phyloP scores from a whole-genome alignment of 495 filamentous ascomycete species.

The Choiromyces venosus region DNA sequence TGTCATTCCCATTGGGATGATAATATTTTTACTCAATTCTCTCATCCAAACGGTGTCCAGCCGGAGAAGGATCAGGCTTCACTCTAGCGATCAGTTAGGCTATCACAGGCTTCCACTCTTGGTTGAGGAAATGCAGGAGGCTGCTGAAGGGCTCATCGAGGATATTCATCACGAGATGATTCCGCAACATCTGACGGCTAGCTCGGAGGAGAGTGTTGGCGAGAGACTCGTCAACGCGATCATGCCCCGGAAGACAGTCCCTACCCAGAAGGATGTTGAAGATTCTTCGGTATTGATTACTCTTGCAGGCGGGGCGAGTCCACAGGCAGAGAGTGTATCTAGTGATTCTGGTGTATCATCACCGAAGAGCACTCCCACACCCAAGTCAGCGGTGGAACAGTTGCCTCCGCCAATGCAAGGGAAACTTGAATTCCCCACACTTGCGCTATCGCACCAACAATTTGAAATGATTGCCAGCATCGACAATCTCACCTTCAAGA shows the following conservation, averaged over 20 bases:
- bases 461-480: constrained; percentile 75
- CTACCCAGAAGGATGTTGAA: background rate
- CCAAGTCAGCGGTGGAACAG: background rate
- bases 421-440: constrained; percentile 53
- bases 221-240: background rate
- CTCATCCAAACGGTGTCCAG: constrained; percentile 68
- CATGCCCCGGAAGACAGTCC: background rate
- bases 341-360: background rate
- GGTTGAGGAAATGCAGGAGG: constrained; percentile 63
- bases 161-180: constrained; percentile 37
- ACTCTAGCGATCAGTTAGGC: constrained; percentile 62
- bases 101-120: constrained; percentile 69
- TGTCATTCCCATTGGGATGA: constrained; percentile 62
- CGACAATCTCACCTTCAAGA: constrained; percentile 68
- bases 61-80: constrained; percentile 63
- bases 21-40: constrained; percentile 68
- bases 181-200: constrained; percentile 35
- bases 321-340: background rate
- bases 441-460: constrained; percentile 73
- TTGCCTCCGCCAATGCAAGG: constrained; percentile 12
- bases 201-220: constrained; percentile 25
- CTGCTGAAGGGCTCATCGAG: constrained; percentile 60
- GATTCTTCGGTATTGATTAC: background rate
- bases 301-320: background rate
- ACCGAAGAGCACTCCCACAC: background rate